Evolutionary conservation across 2,329 filamentous ascomycete species (phyloP).

Genomic region (Fusarium algeriense): DNA sequence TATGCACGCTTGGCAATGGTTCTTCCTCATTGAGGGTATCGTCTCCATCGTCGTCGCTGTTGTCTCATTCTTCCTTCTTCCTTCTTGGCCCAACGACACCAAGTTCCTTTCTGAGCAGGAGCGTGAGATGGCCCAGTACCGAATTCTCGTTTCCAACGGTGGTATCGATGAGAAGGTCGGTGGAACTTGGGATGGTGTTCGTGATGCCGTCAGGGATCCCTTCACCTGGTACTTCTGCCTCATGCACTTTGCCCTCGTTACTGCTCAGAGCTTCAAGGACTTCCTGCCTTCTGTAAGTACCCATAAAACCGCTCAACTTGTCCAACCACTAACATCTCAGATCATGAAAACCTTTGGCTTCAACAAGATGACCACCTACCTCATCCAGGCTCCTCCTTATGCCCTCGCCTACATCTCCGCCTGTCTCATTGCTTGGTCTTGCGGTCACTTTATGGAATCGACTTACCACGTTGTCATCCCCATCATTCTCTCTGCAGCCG

Average conservation of each 20-base stretch:
- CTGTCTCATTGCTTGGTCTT: constrained; percentile 54
- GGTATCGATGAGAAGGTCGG: constrained; percentile 54
- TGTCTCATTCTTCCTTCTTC: constrained; percentile 52
- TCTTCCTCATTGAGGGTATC: constrained; percentile 55
- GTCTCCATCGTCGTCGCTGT: constrained; percentile 51
- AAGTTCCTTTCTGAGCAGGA: constrained; percentile 55
- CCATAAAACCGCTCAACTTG: accelerated
- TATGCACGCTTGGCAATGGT: constrained; percentile 58
- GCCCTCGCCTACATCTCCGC: constrained; percentile 58
- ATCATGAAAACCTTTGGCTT: constrained; percentile 51
- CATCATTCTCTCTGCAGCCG: constrained; percentile 53
- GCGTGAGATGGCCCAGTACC: constrained; percentile 54
- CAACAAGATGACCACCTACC: constrained; percentile 51
- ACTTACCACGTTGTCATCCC: constrained; percentile 57
- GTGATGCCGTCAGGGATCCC: constrained; percentile 51
- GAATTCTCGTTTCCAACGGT: constrained; percentile 53
- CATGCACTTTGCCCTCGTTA: constrained; percentile 59
- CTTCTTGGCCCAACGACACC: constrained; percentile 50
- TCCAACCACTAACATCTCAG: constrained; percentile 14
- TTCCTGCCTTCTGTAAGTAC: constrained; percentile 56
- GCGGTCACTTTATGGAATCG: constrained; percentile 54
- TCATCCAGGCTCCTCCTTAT: constrained; percentile 58
- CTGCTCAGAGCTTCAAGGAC: constrained; percentile 57
- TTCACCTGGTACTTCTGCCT: constrained; percentile 56
- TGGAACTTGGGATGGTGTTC: constrained; percentile 55